Evolutionary conservation across 441 rosid genomes (phyloP).

Genomic region (Populus trichocarpa): DNA sequence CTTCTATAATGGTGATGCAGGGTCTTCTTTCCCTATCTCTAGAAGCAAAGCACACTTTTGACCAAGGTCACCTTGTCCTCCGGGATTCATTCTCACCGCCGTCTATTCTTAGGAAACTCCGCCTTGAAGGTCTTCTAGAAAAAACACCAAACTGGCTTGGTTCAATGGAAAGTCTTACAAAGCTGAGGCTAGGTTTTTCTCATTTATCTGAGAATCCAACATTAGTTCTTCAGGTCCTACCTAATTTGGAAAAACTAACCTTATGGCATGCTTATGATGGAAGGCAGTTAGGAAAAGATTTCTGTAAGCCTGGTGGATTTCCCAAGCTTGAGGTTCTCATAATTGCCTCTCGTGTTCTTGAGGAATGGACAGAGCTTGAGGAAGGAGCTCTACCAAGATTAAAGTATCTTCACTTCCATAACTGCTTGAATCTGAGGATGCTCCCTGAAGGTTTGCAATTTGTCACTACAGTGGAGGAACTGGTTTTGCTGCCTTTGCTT

Average conservation of each 20-base stretch:
- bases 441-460: conserved; percentile 47
- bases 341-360: conserved; percentile 34
- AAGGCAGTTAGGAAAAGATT: conserved; percentile 36
- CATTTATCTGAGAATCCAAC: conserved; percentile 35
- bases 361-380: conserved; percentile 44
- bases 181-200: conserved; percentile 32
- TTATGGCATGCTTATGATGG: conserved; percentile 37
- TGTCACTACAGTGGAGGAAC: conserved; percentile 31
- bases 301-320: conserved; percentile 38
- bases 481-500: conserved; percentile 36
- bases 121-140: conserved; percentile 28
- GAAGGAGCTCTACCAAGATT: conserved; percentile 45
- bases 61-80: conserved; percentile 15
- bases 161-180: conserved; percentile 32
- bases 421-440: conserved; percentile 31
- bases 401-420: conserved; percentile 32
- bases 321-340: conserved; percentile 36
- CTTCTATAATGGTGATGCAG: conserved; percentile 31
- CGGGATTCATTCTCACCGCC: conserved; percentile 36
- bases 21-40: conserved; percentile 30
- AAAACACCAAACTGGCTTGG: conserved; percentile 34
- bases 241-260: conserved; percentile 30
- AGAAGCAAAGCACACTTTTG: conserved; percentile 18
- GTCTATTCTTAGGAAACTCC: conserved; percentile 30
- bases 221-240: conserved; percentile 35